phyloP scores from a whole-genome alignment of 2,329 filamentous ascomycete genomes.

The Alternaria incomplexa region DNA sequence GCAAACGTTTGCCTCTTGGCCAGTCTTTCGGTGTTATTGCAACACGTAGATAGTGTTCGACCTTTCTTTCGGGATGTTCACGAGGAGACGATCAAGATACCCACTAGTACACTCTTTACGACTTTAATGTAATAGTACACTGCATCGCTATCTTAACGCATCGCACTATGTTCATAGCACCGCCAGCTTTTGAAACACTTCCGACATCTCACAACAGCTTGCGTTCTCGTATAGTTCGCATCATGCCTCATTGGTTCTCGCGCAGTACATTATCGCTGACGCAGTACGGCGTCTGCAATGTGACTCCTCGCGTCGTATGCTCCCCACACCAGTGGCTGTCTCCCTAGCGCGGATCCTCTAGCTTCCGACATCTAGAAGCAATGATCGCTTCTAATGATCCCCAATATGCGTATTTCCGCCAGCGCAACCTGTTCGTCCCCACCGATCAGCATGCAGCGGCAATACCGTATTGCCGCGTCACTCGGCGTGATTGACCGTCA shows the following conservation, averaged over 20 bases:
- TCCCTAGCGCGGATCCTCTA: not conserved
- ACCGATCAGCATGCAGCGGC: not conserved
- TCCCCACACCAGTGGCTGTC: not conserved
- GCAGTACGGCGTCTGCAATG: not conserved
- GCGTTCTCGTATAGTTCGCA: not conserved
- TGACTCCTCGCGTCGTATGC: not conserved
- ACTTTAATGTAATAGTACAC: constrained; percentile 12
- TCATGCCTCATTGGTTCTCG: not conserved
- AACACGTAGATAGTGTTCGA: not conserved
- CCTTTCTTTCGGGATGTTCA: not conserved
- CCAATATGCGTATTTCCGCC: not conserved
- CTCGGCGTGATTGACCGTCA: not conserved
- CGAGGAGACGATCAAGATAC: constrained; percentile 13
- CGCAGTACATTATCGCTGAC: not conserved
- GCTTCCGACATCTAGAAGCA: not conserved
- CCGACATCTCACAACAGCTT: not conserved
- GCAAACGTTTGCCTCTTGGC: not conserved
- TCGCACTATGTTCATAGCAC: not conserved
- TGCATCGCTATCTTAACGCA: not conserved
- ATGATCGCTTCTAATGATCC: not conserved
- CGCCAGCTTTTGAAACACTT: not conserved
- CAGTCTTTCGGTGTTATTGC: not conserved
- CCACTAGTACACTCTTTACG: constrained; percentile 28
- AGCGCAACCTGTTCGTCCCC: not conserved
- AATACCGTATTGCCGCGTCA: not conserved